Base-by-base conservation (phyloP, 768 basidiomycete genomes). In the Hygrophorus pudorinus region DNA sequence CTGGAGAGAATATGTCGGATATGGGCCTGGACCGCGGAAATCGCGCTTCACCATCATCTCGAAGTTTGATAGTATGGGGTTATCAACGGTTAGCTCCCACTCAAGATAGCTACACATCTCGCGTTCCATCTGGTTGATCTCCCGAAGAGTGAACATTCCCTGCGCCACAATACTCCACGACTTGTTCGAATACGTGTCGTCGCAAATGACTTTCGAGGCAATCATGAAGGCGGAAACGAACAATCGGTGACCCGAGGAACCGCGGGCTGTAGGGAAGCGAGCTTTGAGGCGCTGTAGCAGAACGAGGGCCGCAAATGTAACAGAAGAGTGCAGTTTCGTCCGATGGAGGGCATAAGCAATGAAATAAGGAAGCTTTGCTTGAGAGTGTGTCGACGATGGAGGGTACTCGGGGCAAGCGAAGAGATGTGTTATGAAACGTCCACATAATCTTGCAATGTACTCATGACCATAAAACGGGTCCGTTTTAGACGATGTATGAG, bases 91-190 rank as follows among this genome's bases (percentile, higher is more conserved):
- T 5, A 88, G 67, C 56, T 87, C 83, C 92, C 91, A 97, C 59
- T 94, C 92, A 35, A 99, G 68, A 56, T 97, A 98, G 12, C 77
- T 70, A 55, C 74, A 90, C 82, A 96, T 91, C 64, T 93, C 90
- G 17, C 89, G 68, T 67, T 93, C 91, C 90, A 93, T 92, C 70
- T 93, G 90, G 62, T 96, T 96, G 56, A 96, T 83, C 71, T 93
- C 91, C 37, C 85, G 74, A 5, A 93, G 65, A 2, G 70, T 72
- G 54, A 92, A 93, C 77, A 90, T 82, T 21, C 78, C 81, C 60
- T 92, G 87, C 0, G 85, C 89, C 32, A 93, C 90, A 36, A 92
- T 84, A 4, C 78, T 76, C 90, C 90, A 93, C 0, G 84, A 86
- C 58, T 90, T 89, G 73, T 92, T 92, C 12, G 85, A 88, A 59